A percentile compares a stretch with the other conserved stretches of the same genome.
Evolutionary conservation across 495 filamentous ascomycete species (phyloP).

Genomic region (Hyaloscypha hepaticicola): DNA sequence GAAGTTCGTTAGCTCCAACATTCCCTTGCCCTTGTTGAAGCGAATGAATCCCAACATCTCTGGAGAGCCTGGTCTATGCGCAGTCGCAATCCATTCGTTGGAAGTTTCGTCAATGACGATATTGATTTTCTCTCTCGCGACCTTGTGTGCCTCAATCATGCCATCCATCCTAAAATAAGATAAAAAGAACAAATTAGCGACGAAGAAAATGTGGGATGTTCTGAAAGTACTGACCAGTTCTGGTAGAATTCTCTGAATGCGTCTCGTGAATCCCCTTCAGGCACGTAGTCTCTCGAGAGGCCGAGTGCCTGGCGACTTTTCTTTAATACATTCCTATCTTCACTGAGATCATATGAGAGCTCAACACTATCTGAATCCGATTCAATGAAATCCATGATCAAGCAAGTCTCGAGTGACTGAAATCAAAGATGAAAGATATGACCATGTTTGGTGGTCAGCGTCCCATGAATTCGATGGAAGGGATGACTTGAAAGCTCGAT

Average conservation of each 20-base stretch:
- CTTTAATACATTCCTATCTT: not conserved
- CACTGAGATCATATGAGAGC: not conserved
- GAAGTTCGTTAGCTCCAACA: conserved; percentile 20
- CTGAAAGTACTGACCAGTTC: conserved; percentile 17
- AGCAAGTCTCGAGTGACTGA: too few species aligned
- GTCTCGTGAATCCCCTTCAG: conserved; percentile 4
- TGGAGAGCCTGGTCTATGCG: not conserved
- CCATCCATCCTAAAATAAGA: conserved; percentile 14
- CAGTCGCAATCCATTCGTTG: conserved; percentile 5
- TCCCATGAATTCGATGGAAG: too few species aligned
- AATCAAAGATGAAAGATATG: too few species aligned
- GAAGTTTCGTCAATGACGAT: not conserved
- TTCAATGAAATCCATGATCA: not conserved
- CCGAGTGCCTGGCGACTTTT: conserved; percentile 1
- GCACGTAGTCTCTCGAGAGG: conserved; percentile 4
- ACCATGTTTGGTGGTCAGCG: too few species aligned
- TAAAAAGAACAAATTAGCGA: too few species aligned
- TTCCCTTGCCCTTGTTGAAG: not conserved
- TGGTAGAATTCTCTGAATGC: conserved; percentile 23
- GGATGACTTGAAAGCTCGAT: too few species aligned
- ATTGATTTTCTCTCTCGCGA: not conserved
- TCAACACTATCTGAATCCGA: not conserved
- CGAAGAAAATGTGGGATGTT: not conserved
- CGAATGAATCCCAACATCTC: conserved; percentile 19
- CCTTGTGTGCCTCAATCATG: conserved; percentile 2